Conservation (phyloP, 2,329 filamentous ascomycete species). For the Exophiala viscosa region DNA sequence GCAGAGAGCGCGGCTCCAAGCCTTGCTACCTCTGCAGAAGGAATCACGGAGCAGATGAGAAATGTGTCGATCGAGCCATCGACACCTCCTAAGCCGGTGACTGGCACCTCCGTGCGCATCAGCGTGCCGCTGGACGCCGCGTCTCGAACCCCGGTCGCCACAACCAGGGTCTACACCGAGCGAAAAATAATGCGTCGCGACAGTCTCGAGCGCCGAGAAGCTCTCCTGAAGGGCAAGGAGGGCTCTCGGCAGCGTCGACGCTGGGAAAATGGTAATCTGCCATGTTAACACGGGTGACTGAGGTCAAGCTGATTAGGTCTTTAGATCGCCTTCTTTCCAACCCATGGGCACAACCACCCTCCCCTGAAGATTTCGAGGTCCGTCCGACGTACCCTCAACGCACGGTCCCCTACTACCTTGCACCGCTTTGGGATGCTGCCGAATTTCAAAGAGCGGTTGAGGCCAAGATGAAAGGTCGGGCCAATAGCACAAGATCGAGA, state of each 20-base stretch:
- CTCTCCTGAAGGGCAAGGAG: slow-evolving; percentile 82
- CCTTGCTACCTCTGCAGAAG: background rate
- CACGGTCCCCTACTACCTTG: slow-evolving; percentile 81
- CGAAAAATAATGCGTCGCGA: slow-evolving; percentile 57
- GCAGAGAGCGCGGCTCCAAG: background rate
- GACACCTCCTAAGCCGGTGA: slow-evolving; percentile 4
- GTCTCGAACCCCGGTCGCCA: slow-evolving; percentile 28
- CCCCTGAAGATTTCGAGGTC: slow-evolving; percentile 77
- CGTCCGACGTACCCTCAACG: slow-evolving; percentile 73
- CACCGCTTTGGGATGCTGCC: slow-evolving; percentile 70
- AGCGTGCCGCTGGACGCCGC: slow-evolving; percentile 69
- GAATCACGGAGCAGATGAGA: slow-evolving; percentile 10
- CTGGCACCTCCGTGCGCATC: slow-evolving; percentile 58
- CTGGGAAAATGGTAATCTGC: slow-evolving; percentile 82
- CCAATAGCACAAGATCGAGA: slow-evolving; percentile 38
- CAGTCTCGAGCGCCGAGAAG: slow-evolving; percentile 65
- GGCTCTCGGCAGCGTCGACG: slow-evolving; percentile 79
- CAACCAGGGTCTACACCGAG: slow-evolving; percentile 40
- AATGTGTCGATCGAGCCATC: slow-evolving; percentile 11
- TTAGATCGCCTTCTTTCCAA: slow-evolving; percentile 81
- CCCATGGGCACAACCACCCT: slow-evolving; percentile 78
- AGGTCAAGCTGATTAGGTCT: slow-evolving; percentile 8
- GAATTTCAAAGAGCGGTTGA: slow-evolving; percentile 47
- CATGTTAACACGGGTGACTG: slow-evolving; percentile 3
- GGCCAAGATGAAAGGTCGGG: slow-evolving; percentile 33